A percentile compares a stretch with the other conserved stretches of the same genome.
Evolutionary conservation across 805 yeast species (phyloP).

Genomic region (Kluyveromyces aestuarii): DNA sequence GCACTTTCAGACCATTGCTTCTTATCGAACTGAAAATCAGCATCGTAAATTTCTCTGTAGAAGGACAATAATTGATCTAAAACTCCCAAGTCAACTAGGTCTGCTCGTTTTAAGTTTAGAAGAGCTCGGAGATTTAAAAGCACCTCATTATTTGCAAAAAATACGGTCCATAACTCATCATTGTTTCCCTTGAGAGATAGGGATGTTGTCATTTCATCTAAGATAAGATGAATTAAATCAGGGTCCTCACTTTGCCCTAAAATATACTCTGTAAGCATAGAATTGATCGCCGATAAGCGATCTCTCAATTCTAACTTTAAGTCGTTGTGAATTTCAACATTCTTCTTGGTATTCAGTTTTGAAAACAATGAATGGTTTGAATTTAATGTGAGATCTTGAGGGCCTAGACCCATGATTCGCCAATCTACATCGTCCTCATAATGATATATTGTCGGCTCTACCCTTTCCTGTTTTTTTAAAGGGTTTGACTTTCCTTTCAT

Average conservation of each 20-base stretch:
- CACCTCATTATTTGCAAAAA: conserved; percentile 21
- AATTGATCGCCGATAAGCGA: conserved; percentile 18
- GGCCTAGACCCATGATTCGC: conserved; percentile 26
- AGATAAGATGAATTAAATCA: conserved; percentile 17
- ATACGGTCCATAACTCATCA: conserved; percentile 20
- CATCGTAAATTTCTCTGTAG: conserved; percentile 16
- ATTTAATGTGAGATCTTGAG: conserved; percentile 20
- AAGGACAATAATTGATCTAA: conserved; percentile 16
- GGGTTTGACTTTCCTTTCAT: conserved; percentile 11
- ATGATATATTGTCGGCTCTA: conserved; percentile 11
- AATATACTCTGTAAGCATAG: conserved; percentile 11
- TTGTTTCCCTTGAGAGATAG: conserved; percentile 16
- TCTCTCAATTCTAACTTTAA: conserved; percentile 19
- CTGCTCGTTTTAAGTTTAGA: conserved; percentile 16
- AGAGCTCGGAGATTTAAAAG: conserved; percentile 19
- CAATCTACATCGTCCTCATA: conserved; percentile 28
- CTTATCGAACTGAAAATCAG: conserved; percentile 14
- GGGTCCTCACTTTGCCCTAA: conserved; percentile 3
- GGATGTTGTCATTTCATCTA: conserved; percentile 23
- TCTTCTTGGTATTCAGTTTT: conserved; percentile 22
- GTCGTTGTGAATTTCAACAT: conserved; percentile 23
- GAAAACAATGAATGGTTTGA: conserved; percentile 14
- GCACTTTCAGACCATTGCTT: conserved; percentile 11
- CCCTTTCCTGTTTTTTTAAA: conserved; percentile 5
- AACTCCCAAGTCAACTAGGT: conserved; percentile 14